Evolutionary conservation across 768 basidiomycete genomes (phyloP), one percentile per base, ranked within the genome.

Genomic region (Leccinum truebloodii): DNA sequence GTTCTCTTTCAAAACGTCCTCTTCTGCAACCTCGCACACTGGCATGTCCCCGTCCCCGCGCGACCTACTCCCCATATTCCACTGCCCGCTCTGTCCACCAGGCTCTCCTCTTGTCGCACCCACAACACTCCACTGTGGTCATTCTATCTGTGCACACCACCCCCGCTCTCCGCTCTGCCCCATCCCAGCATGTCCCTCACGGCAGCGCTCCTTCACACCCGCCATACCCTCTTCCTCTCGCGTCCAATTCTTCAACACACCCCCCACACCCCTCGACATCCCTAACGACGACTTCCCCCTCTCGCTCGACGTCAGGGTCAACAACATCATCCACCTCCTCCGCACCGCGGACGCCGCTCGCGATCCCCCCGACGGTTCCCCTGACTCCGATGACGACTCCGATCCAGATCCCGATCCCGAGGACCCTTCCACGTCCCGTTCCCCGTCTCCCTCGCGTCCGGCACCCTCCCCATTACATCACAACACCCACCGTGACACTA

Each of bases 121-220:
- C 3, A 76, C 82, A 37, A 83, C 79, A 9, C 86, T 96, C 44
- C 82, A 78, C 66, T 97, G 94, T 69, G 94, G 94, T 56, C 94
- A 97, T 71, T 81, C 93, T 22, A 63, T 95, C 63, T 97, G 94
- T 67, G 73, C 84, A 0, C 50, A 24, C n/a, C 90, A 92, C 69
- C 65, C 80, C 58, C 71, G 26, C 26, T 28, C 26, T 28, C 26
- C 26, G 26, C 26, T 28, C 39, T 76, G 80, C 64, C 76, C 77
- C 59, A 61, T 79, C 56, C 72, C 77, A 26, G 62, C 66, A 32
- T 85, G 79, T 64, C 63, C 51, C 53, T 37, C 59, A 57, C 55
- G 63, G 58, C 67, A 59, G 53, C 67, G 44, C 20, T 13, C 44
- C 20, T 22, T 22, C 20, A 62, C 69, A 18, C 75, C 78, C 41